These are phyloP conservation scores for Scytalidium sp. DNA, from an alignment of 2,329 filamentous ascomycete species.

Conservation along the genomic window DNA sequence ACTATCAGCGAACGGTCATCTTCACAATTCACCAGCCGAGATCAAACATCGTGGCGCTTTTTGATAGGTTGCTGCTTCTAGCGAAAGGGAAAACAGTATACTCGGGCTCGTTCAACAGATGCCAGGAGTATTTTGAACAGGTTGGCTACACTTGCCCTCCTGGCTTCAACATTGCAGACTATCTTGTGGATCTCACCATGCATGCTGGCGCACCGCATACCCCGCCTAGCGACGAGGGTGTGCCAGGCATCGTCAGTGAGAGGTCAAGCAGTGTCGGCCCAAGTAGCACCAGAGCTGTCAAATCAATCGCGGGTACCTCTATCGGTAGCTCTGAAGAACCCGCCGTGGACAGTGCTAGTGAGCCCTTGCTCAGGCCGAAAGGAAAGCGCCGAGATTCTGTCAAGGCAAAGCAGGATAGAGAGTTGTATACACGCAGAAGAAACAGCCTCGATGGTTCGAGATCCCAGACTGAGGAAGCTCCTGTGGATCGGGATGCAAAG, in stretches of 20 bases:
- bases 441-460: constrained; percentile 60
- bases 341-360: constrained; percentile 52
- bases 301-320: constrained; percentile 84
- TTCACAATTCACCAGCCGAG: constrained; percentile 98
- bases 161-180: constrained; percentile 98
- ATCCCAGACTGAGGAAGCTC: constrained; percentile 59
- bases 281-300: constrained; percentile 84
- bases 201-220: constrained; percentile 68
- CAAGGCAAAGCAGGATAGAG: constrained; percentile 80
- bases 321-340: constrained; percentile 68
- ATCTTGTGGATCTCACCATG: constrained; percentile 96
- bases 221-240: constrained; percentile 53
- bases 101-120: constrained; percentile 84
- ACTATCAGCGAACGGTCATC: constrained; percentile 93
- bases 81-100: constrained; percentile 89
- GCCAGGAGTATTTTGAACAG: constrained; percentile 88
- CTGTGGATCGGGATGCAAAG: constrained; percentile 36
- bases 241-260: constrained; percentile 57
- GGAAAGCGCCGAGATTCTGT: constrained; percentile 76
- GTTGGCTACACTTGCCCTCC: constrained; percentile 91
- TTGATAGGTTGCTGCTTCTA: constrained; percentile 88
- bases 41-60: constrained; percentile 96
- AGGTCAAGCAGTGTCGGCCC: constrained; percentile 70
- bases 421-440: constrained; percentile 84
- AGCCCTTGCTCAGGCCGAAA: constrained; percentile 63